Conservation (phyloP, 2,329 filamentous ascomycete species). For the Dactylellina parvicollis region DNA sequence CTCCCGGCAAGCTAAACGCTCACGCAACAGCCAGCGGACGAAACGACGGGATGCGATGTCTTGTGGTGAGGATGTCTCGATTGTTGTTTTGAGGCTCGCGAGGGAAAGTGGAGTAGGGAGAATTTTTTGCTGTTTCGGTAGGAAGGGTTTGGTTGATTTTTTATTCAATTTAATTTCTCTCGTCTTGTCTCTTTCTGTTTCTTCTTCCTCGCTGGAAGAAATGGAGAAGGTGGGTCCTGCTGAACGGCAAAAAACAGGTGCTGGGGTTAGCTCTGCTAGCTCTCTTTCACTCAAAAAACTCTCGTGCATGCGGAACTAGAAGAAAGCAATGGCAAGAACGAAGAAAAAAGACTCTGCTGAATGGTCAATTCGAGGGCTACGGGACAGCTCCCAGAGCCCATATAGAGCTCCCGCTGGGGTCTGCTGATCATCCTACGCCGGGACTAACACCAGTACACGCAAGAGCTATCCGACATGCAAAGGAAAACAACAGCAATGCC, state of each 20-base stretch:
- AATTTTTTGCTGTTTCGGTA: slow-evolving; percentile 18
- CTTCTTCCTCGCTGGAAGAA: slow-evolving; percentile 7
- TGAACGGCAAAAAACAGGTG: slow-evolving; percentile 51
- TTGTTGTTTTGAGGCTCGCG: slow-evolving; percentile 30
- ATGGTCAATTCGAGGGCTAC: slow-evolving; percentile 20
- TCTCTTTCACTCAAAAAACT: slow-evolving; percentile 26
- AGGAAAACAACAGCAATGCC: slow-evolving; percentile 25
- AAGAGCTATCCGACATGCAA: slow-evolving; percentile 33
- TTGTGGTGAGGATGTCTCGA: too few species aligned
- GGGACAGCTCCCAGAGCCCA: background rate
- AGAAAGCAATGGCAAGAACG: background rate
- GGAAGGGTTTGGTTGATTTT: slow-evolving; percentile 10
- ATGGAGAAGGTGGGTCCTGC: slow-evolving; percentile 54
- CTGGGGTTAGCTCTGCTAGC: slow-evolving; percentile 46
- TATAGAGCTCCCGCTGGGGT: slow-evolving; percentile 51
- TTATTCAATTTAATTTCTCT: slow-evolving; percentile 3
- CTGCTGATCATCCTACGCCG: slow-evolving; percentile 52
- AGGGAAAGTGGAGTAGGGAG: slow-evolving; percentile 28
- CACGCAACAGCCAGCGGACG: slow-evolving; percentile 3
- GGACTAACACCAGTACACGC: slow-evolving; percentile 26
- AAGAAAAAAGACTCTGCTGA: slow-evolving; percentile 16
- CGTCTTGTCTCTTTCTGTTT: background rate
- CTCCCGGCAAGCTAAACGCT: slow-evolving; percentile 1
- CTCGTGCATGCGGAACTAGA: slow-evolving; percentile 21
- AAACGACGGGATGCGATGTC: too few species aligned